phyloP scores from a whole-genome alignment of 2,329 filamentous ascomycete genomes.

The Aspergillus tamarii region DNA sequence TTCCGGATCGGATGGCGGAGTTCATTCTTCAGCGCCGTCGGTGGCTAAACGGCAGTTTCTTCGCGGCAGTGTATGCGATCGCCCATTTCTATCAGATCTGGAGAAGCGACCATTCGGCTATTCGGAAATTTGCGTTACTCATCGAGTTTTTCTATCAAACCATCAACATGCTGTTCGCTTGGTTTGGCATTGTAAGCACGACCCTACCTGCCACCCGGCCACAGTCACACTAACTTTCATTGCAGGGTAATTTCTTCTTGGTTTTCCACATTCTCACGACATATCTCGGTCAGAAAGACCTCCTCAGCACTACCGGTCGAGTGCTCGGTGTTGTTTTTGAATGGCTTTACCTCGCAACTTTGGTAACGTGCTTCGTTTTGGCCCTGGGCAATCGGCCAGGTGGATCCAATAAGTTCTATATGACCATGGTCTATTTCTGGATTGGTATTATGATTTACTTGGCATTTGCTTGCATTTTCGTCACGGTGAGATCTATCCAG shows the following conservation, averaged over 20 bases:
- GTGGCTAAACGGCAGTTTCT: constrained; percentile 98
- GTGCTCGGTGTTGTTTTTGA: constrained; percentile 89
- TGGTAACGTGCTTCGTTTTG: constrained; percentile 93
- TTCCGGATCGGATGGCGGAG: constrained; percentile 90
- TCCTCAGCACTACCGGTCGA: constrained; percentile 76
- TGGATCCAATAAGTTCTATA: constrained; percentile 90
- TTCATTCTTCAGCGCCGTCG: constrained; percentile 93
- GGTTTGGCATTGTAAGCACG: constrained; percentile 79
- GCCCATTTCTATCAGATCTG: constrained; percentile 96
- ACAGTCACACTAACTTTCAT: constrained; percentile 16
- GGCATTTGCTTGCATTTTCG: constrained; percentile 92
- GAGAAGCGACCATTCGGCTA: constrained; percentile 83
- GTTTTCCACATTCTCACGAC: constrained; percentile 96
- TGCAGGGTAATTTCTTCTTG: constrained; percentile 88
- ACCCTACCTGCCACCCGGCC: neutral
- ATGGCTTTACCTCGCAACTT: constrained; percentile 89
- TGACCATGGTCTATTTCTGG: constrained; percentile 99
- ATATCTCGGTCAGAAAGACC: constrained; percentile 69
- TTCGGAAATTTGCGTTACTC: constrained; percentile 87
- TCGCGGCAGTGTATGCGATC: constrained; percentile 92
- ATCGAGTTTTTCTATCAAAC: constrained; percentile 94
- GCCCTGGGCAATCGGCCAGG: constrained; percentile 93
- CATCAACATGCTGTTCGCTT: constrained; percentile 94
- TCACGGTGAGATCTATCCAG: constrained; percentile 85
- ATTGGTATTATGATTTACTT: constrained; percentile 92